Evolutionary conservation across 2,329 filamentous ascomycete species (phyloP).

Genomic region (Penicillium sp.): DNA sequence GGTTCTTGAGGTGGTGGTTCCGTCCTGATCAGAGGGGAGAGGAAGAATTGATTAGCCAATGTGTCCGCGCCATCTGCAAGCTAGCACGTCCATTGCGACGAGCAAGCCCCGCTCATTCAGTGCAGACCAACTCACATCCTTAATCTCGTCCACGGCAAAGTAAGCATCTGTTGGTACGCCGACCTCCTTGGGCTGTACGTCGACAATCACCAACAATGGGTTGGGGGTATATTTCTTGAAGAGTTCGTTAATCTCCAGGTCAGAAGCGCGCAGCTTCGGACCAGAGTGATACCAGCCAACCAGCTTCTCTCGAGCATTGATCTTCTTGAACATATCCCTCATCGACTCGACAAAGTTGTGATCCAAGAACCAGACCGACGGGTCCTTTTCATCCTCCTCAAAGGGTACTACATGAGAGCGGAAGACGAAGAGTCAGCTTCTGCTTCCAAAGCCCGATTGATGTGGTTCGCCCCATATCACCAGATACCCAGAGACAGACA

Average conservation of each 20-base stretch:
- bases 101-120: background rate
- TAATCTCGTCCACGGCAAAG: conserved; percentile 98
- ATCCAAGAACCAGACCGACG: conserved; percentile 97
- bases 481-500: background rate
- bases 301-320: conserved; percentile 97
- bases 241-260: conserved; percentile 98
- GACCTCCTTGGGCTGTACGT: conserved; percentile 96
- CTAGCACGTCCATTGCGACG: too few relatives aligned
- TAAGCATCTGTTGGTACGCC: conserved; percentile 98
- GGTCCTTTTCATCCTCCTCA: conserved; percentile 97
- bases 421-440: conserved; percentile 16
- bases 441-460: background rate
- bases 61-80: too few relatives aligned
- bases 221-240: conserved; percentile 99
- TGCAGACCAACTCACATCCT: conserved; percentile 64
- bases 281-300: conserved; percentile 99
- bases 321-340: conserved; percentile 99
- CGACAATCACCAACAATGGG: conserved; percentile 92
- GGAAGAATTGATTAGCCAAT: too few relatives aligned
- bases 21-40: conserved; percentile 57
- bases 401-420: conserved; percentile 68
- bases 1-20: conserved; percentile 91
- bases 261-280: conserved; percentile 90
- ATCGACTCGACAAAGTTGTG: conserved; percentile 99
- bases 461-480: background rate